Percentiles rank a stretch among this genome's conserved stretches.
Evolutionary conservation across 257 asterid species (phyloP).

Genomic region (Apocynum venetum): DNA sequence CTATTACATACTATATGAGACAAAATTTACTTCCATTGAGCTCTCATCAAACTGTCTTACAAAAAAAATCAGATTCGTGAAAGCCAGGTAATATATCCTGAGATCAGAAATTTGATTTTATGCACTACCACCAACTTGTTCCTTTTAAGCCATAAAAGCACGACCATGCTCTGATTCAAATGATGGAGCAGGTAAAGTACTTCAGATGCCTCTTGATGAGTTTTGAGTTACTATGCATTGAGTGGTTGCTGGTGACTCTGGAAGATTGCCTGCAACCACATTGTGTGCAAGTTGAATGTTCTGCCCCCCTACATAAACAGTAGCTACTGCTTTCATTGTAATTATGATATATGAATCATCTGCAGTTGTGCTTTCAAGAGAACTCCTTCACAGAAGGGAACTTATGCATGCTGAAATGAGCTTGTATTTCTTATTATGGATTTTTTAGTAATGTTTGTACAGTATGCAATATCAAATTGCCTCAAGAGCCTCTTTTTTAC

Average conservation of each 20-base stretch:
- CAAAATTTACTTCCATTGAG: background rate
- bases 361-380: background rate
- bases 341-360: background rate
- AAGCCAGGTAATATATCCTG: background rate
- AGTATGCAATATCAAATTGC: background rate
- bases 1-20: background rate
- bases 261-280: background rate
- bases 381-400: background rate
- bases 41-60: background rate
- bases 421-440: background rate
- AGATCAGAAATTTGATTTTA: background rate
- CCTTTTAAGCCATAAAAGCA: background rate
- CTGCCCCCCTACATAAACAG: too few relatives aligned
- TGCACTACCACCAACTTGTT: background rate
- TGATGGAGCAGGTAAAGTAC: too few relatives aligned
- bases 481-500: background rate
- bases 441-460: background rate
- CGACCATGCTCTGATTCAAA: background rate
- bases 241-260: background rate
- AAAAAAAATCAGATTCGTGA: background rate
- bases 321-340: too few relatives aligned
- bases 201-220: background rate
- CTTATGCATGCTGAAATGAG: background rate
- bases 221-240: background rate
- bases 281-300: background rate